A percentile compares a stretch with the other conserved stretches of the same genome.
phyloP scores from a whole-genome alignment of 306 rosid genomes.

The Castanea crenata region DNA sequence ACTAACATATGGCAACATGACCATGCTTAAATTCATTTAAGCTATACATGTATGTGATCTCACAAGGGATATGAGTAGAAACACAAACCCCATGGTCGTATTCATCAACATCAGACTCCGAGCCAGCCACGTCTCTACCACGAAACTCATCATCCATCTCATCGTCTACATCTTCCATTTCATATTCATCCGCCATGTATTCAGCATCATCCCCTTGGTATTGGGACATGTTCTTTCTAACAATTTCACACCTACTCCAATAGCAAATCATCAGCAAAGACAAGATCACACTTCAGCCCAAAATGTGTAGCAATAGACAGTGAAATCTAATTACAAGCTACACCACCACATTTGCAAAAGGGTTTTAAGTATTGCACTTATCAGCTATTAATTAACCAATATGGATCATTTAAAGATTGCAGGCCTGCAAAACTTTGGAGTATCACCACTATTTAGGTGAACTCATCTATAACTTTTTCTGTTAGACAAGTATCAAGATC shows the following conservation, averaged over 20 bases:
- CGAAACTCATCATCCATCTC: constrained; percentile 56
- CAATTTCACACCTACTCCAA: constrained; percentile 13
- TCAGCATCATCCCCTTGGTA: constrained; percentile 51
- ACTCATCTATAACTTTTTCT: neutral
- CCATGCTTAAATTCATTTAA: neutral
- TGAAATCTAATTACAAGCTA: neutral
- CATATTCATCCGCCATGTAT: constrained; percentile 61
- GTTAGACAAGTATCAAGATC: neutral
- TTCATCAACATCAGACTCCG: constrained; percentile 70
- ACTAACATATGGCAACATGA: neutral
- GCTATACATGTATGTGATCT: neutral
- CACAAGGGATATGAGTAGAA: neutral
- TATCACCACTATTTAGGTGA: neutral
- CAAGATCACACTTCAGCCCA: neutral
- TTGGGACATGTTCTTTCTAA: constrained; percentile 43
- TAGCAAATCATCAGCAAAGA: constrained; percentile 6
- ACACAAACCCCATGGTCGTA: constrained; percentile 56
- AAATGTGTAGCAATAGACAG: neutral
- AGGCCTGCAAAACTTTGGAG: neutral
- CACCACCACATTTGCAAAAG: neutral
- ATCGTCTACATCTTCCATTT: constrained; percentile 69
- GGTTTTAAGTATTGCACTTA: neutral
- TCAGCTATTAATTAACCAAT: neutral
- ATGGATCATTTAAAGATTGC: neutral
- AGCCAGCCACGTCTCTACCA: constrained; percentile 51